Conservation (phyloP, 768 basidiomycete species). For the Mycena vulgaris region DNA sequence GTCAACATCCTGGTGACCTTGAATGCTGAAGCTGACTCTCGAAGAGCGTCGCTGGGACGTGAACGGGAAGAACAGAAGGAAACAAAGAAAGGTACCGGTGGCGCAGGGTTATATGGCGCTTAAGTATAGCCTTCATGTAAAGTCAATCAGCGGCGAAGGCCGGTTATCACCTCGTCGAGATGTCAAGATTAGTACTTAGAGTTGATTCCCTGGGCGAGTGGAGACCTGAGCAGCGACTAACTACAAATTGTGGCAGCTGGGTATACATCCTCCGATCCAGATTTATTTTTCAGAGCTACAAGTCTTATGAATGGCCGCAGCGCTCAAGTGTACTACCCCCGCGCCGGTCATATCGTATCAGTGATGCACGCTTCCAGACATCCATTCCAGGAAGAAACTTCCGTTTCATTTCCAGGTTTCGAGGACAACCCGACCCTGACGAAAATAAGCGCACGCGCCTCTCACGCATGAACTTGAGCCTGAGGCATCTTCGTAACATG, state of each 20-base stretch:
- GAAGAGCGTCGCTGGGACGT: conserved; percentile 36
- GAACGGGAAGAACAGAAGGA: conserved; percentile 16
- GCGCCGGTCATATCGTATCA: background rate
- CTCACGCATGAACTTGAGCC: no score
- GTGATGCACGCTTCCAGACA: background rate
- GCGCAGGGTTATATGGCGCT: background rate
- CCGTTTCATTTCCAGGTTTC: conserved; percentile 32
- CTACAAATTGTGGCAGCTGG: no score
- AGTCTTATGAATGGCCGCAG: no score
- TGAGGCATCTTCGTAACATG: no score
- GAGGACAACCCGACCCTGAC: conserved; percentile 22
- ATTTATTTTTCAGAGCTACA: no score
- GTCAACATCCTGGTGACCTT: conserved; percentile 39
- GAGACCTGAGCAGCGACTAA: no score
- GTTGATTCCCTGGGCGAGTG: background rate
- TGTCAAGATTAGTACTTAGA: background rate
- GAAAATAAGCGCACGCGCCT: no score
- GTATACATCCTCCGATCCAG: no score
- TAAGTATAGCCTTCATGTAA: background rate
- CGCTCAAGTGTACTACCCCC: no score
- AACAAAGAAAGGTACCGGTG: background rate
- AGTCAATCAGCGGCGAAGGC: background rate
- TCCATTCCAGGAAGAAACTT: conserved; percentile 9
- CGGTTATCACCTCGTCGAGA: conserved; percentile 5
- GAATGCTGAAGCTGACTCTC: conserved; percentile 30